A percentile compares a stretch with the other conserved stretches of the same genome.
Conservation (phyloP, 2,329 filamentous ascomycete species). For the Penicillium capsulatum region DNA sequence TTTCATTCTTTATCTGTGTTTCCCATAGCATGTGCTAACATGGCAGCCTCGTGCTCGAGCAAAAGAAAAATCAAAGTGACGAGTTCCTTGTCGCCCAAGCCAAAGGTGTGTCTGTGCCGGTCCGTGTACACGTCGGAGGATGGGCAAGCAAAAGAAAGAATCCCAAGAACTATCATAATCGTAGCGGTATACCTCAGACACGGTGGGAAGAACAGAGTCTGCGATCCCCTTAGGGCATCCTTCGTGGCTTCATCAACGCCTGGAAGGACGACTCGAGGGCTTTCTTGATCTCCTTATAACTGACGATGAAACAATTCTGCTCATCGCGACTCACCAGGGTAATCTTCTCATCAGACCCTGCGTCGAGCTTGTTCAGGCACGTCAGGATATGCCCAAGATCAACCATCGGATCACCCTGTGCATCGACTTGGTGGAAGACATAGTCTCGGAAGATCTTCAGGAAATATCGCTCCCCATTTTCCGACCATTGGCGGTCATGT, state of each 20-base stretch:
- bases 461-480: slow-evolving; percentile 87
- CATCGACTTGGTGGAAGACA: slow-evolving; percentile 93
- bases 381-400: slow-evolving; percentile 83
- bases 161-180: slow-evolving; percentile 5
- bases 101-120: neutral
- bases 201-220: neutral
- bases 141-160: neutral
- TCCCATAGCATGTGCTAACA: slow-evolving; percentile 13
- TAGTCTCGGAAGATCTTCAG: slow-evolving; percentile 95
- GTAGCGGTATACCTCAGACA: slow-evolving; percentile 7
- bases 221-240: slow-evolving; percentile 28
- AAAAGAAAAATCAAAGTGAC: slow-evolving; percentile 3
- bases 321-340: slow-evolving; percentile 84
- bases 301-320: slow-evolving; percentile 81
- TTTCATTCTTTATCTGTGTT: slow-evolving; percentile 23
- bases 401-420: slow-evolving; percentile 73
- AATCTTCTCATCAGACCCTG: slow-evolving; percentile 80
- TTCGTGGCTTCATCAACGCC: slow-evolving; percentile 50
- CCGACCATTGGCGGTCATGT: slow-evolving; percentile 74
- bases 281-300: slow-evolving; percentile 80
- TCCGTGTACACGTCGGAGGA: neutral
- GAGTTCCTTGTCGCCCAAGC: slow-evolving; percentile 4
- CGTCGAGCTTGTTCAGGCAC: slow-evolving; percentile 88
- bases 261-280: slow-evolving; percentile 59
- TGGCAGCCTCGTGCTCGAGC: slow-evolving; percentile 3